phyloP scores from a whole-genome alignment of 352 stramenopile genomes.

The Phytopythium oedochilum region DNA sequence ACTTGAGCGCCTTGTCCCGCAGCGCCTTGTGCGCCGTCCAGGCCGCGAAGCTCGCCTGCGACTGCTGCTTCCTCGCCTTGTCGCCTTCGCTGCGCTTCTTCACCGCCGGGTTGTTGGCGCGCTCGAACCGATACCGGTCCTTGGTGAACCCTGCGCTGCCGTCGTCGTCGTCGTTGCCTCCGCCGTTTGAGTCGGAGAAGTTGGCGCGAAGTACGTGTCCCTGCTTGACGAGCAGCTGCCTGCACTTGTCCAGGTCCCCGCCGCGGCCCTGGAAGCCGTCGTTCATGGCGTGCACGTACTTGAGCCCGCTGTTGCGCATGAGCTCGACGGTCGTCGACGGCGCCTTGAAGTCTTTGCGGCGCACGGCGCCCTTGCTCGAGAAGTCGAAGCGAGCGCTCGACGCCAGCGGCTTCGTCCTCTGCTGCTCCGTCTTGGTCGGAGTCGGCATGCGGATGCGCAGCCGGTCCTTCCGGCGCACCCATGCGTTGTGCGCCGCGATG shows the following conservation, averaged over 20 bases:
- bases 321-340: conserved; percentile 72
- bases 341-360: conserved; percentile 43
- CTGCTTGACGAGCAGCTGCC: conserved; percentile 68
- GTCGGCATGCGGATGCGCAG: conserved; percentile 64
- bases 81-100: conserved; percentile 45
- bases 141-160: conserved; percentile 56
- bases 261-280: conserved; percentile 82
- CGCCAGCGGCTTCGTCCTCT: conserved; percentile 20
- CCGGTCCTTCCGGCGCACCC: conserved; percentile 76
- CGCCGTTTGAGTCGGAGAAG: conserved; percentile 29
- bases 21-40: conserved; percentile 82
- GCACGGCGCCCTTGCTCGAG: conserved; percentile 55
- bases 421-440: conserved; percentile 8
- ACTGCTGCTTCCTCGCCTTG: conserved; percentile 47
- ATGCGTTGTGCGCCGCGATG: conserved; percentile 69
- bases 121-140: conserved; percentile 73
- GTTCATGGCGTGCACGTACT: conserved; percentile 84
- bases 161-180: conserved; percentile 24
- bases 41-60: conserved; percentile 62
- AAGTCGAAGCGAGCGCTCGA: conserved; percentile 71
- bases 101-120: conserved; percentile 47
- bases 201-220: conserved; percentile 74
- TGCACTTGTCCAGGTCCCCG: conserved; percentile 78
- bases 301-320: conserved; percentile 70
- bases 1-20: conserved; percentile 71